Base-by-base conservation (phyloP, 352 stramenopile species). In the Globisporangium cylindrosporum region DNA sequence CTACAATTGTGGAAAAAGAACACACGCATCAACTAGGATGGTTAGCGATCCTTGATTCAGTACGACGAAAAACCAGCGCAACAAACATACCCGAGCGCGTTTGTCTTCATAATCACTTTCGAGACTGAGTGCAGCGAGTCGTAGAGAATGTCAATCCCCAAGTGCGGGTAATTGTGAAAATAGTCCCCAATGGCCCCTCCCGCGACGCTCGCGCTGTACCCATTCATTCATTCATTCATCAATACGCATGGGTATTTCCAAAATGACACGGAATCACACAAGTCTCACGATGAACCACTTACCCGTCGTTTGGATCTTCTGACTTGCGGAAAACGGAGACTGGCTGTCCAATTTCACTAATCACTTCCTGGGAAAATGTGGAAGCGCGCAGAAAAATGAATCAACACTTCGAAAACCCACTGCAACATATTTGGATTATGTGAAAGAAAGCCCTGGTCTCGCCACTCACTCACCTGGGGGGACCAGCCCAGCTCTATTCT, bases 101-200 rank as follows among this genome's bases (percentile, higher is more conserved):
- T 95, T 6, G 88, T 88, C 69, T 91, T 92, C 48, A 95, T 59
- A 61, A 95, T 94, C 12, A 94, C 64, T 64, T 95, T 95, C 7
- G 79, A 82, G 0, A 78, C 86, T 5, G 72, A 78, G 76, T 95
- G 88, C 58, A 88, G 78, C 4, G 78, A 80, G 46, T 91, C 71
- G 57, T 93, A 95, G 51, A 95, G 74, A 32, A 95, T 76, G 61
- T 95, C 88, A 51, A 93, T 67, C 18, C 88, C 88, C 4, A 95
- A 65, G 49, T 95, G 86, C 8, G 86, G 85, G 65, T 93, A 95
- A 70, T 95, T 95, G 72, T 95, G 88, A 62, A 95, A 93, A 60
- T 94, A 95, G 49, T 93, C 82, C 3, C 83, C 78, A 2, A 89
- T 71, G 0, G 79, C 67, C 9, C 86, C 86, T 24, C 81, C 81